Evolutionary conservation across 441 rosid genomes (phyloP).

Genomic region (Codiaeum variegatum): DNA sequence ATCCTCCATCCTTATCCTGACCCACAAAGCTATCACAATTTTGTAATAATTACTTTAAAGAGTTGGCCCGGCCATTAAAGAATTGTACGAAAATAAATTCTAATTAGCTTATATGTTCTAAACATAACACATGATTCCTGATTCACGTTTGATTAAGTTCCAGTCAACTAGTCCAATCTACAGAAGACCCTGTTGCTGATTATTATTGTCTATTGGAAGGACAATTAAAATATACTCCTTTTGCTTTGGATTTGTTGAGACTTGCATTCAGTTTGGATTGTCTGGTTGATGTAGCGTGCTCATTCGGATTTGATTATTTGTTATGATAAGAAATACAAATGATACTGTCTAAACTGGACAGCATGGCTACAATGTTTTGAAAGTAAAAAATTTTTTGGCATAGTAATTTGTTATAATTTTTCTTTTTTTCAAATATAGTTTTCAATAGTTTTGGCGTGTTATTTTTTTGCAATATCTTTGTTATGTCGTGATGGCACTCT

Average conservation of each 20-base stretch:
- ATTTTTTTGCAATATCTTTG: neutral
- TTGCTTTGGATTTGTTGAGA: neutral
- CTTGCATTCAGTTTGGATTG: neutral
- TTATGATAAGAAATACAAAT: neutral
- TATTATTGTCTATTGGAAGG: neutral
- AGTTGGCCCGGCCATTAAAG: neutral
- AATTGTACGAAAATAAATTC: neutral
- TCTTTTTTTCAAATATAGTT: no score
- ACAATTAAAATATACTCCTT: neutral
- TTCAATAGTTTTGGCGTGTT: neutral
- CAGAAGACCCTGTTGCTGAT: neutral
- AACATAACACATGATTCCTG: neutral
- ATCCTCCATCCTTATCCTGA: neutral
- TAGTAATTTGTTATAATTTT: no score
- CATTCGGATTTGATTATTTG: neutral
- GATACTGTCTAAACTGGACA: neutral
- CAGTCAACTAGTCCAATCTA: neutral
- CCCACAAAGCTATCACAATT: neutral
- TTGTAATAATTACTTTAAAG: neutral
- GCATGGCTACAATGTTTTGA: neutral
- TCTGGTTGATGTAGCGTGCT: neutral
- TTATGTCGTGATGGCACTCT: neutral
- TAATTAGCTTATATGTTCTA: neutral
- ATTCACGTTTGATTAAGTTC: neutral
- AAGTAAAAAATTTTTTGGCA: neutral